Evolutionary conservation across 2,329 filamentous ascomycete species (phyloP).

Genomic region (Aspergillus floridensis): DNA sequence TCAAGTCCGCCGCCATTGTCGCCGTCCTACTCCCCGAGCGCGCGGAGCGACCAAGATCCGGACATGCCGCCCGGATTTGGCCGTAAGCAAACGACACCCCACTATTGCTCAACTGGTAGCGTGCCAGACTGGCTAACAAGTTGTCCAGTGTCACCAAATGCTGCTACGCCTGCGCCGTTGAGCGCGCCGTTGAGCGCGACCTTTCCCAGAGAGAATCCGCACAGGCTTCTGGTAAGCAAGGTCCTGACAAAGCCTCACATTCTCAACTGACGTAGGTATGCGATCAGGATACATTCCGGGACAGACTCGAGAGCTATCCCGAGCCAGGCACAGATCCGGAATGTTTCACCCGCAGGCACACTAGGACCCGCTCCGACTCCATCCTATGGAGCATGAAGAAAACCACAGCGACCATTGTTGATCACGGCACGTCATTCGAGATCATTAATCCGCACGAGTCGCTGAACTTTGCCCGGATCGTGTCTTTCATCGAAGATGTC

Average conservation of each 20-base stretch:
- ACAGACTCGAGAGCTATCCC: constrained; percentile 25
- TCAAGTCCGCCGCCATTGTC: constrained; percentile 39
- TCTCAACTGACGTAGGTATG: not conserved
- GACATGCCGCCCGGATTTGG: constrained; percentile 24
- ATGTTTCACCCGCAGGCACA: constrained; percentile 18
- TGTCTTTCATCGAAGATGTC: constrained; percentile 38
- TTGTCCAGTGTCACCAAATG: constrained; percentile 11
- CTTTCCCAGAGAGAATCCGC: constrained; percentile 10
- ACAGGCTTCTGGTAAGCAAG: constrained; percentile 18
- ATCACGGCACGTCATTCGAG: constrained; percentile 37
- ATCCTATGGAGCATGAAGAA: constrained; percentile 26
- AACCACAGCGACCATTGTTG: constrained; percentile 28
- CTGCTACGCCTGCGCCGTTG: constrained; percentile 3
- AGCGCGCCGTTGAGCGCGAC: not conserved
- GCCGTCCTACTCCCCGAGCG: constrained; percentile 37
- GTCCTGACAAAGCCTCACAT: not conserved
- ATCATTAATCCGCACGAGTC: constrained; percentile 40
- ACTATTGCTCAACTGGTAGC: not conserved
- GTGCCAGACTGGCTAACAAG: constrained; percentile 1
- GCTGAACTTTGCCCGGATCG: constrained; percentile 34
- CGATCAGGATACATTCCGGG: constrained; percentile 32
- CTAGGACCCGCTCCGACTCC: constrained; percentile 26
- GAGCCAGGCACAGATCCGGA: constrained; percentile 20
- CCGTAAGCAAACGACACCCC: constrained; percentile 15
- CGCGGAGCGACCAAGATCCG: constrained; percentile 30